Evolutionary conservation across 331 rosid genomes (phyloP).

Genomic region (Pyrus hybrid): DNA sequence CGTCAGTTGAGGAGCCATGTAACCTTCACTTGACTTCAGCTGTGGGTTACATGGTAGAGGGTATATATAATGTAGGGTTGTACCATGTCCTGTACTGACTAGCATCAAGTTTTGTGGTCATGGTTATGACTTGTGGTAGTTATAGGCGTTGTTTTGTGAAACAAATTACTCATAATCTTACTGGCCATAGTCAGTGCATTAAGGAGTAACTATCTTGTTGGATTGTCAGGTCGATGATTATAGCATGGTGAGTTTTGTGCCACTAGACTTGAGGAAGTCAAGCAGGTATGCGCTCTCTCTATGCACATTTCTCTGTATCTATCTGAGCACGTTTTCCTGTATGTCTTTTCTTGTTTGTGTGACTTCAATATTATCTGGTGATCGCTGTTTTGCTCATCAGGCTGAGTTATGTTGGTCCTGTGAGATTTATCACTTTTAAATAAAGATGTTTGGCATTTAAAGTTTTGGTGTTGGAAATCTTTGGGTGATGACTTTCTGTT

Average conservation of each 20-base stretch:
- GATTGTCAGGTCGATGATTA: constrained; percentile 57
- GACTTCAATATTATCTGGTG: not conserved
- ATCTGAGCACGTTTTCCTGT: not conserved
- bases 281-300: constrained; percentile 39
- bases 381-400: not conserved
- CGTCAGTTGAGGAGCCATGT: no score
- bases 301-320: not conserved
- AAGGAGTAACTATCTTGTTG: constrained; percentile 2
- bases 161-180: not conserved
- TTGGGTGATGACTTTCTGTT: no score
- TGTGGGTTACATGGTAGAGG: not conserved
- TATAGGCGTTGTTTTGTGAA: not conserved
- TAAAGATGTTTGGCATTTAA: no score
- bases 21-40: no score
- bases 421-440: not conserved
- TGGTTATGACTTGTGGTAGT: not conserved
- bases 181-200: no score
- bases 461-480: no score
- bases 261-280: constrained; percentile 93
- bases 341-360: not conserved
- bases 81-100: not conserved
- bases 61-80: not conserved
- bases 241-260: constrained; percentile 85
- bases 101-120: not conserved
- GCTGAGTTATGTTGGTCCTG: not conserved